Base-by-base conservation (phyloP, 306 rosid species). In the Heteromeles arbutifolia region DNA sequence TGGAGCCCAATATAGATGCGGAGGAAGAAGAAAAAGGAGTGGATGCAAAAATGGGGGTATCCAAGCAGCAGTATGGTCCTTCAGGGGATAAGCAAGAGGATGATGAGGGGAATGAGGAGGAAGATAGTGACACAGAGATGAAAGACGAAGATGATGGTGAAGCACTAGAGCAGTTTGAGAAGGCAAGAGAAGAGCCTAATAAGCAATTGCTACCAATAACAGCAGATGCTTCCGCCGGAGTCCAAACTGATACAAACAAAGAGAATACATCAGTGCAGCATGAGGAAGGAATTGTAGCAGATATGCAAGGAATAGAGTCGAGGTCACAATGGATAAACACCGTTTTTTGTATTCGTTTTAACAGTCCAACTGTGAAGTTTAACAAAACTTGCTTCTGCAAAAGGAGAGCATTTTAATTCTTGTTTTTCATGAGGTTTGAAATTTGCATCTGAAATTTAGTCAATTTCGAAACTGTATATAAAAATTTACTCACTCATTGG, bases 81-180 rank as follows among this genome's bases (percentile, higher is more conserved):
- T 78, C 62, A 15, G 89, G 79, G 67, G 85, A 86, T 79, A 85
- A 83, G 82, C 87, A 81, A 3, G 89, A 68, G 13, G 82, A 78
- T 31, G 86, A 85, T 3, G 87, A 77, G 44, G 93, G 82, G 56
- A 91, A 90, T 13, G 85, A 86, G 8, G 86, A 82, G 72, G 91
- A 86, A 77, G 92, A 85, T 63, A 86, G 74, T 81, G 97, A 85
- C 67, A 80, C 61, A 39, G 88, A 81, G 80, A 79, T 62, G 79
- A 88, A 79, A 59, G 87, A 73, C 73, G 82, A 78, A 61, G 86
- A 79, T 17, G 82, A 76, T 54, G 80, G 73, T 69, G 91, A 84
- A 62, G 80, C 78, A 50, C 73, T 53, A 15, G 89, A 88, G 74
- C 86, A 81, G 80, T 61, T 63, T 72, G 92, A 89, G 43, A 80